A percentile compares a stretch with the other conserved stretches of the same genome.
Conservation (phyloP, 2,329 filamentous ascomycete genomes). For the Lasiodiplodia theobromae region DNA sequence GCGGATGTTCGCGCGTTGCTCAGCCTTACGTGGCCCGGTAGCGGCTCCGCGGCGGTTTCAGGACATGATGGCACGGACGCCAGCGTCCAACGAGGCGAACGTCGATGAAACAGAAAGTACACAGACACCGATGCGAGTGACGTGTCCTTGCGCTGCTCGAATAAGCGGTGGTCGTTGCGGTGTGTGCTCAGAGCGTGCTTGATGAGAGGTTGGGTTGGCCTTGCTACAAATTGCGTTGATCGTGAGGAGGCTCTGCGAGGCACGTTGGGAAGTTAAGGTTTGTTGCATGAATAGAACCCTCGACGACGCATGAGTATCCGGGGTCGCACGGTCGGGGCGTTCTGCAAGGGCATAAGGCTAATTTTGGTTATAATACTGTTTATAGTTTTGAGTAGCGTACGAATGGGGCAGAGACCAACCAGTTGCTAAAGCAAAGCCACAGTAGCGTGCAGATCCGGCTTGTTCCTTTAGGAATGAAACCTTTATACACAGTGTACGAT, state of each 20-base stretch:
- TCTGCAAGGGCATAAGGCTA: background rate
- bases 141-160: background rate
- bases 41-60: background rate
- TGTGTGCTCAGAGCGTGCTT: background rate
- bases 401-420: background rate
- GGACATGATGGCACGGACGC: background rate
- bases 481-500: background rate
- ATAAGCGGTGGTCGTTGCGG: background rate
- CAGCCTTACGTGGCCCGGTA: background rate
- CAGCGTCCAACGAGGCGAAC: background rate
- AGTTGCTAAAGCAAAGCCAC: background rate
- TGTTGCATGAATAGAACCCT: too few species aligned
- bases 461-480: background rate
- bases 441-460: background rate
- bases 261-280: background rate
- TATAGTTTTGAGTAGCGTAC: background rate
- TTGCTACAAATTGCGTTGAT: slow-evolving; percentile 1
- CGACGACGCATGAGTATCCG: background rate
- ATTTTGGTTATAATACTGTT: background rate
- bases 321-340: background rate
- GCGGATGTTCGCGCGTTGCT: background rate
- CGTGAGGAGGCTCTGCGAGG: background rate
- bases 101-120: background rate
- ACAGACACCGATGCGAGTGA: background rate
- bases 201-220: background rate